phyloP scores from a whole-genome alignment of 768 basidiomycete genomes.

The Auricularia heimuer region DNA sequence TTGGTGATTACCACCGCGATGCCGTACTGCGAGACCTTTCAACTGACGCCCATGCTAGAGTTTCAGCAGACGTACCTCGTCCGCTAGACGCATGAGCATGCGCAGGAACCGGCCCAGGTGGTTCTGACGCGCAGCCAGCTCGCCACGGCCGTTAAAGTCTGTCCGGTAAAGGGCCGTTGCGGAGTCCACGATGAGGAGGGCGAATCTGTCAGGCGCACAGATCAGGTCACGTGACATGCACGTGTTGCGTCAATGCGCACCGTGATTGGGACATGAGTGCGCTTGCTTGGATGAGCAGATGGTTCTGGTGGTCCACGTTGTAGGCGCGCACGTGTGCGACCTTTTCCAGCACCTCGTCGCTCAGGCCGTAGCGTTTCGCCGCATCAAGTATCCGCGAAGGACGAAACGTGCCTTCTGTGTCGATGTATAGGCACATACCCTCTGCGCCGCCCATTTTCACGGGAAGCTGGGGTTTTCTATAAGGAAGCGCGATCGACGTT shows the following conservation, averaged over 20 bases:
- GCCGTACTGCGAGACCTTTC: conserved; percentile 57
- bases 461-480: conserved; percentile 43
- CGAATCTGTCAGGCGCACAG: conserved; percentile 52
- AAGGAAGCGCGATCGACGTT: not conserved
- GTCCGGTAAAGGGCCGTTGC: conserved; percentile 92
- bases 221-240: not conserved
- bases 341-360: conserved; percentile 96
- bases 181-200: conserved; percentile 91
- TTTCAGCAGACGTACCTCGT: conserved; percentile 56
- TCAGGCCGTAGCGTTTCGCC: conserved; percentile 92
- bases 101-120: conserved; percentile 94
- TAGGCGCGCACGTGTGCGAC: conserved; percentile 98
- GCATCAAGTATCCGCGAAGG: conserved; percentile 90
- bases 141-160: conserved; percentile 91
- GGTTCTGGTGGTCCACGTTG: conserved; percentile 94
- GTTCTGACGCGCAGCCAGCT: conserved; percentile 88
- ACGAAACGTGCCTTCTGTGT: conserved; percentile 98
- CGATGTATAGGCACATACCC: conserved; percentile 97
- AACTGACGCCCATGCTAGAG: not conserved
- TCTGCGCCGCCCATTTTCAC: conserved; percentile 98
- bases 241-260: conserved; percentile 28
- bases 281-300: conserved; percentile 81
- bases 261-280: conserved; percentile 99
- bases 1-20: conserved; percentile 96
- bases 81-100: conserved; percentile 85